Evolutionary conservation across 2,329 filamentous ascomycete genomes (phyloP).

Genomic region (Nigrospora osmanthi): DNA sequence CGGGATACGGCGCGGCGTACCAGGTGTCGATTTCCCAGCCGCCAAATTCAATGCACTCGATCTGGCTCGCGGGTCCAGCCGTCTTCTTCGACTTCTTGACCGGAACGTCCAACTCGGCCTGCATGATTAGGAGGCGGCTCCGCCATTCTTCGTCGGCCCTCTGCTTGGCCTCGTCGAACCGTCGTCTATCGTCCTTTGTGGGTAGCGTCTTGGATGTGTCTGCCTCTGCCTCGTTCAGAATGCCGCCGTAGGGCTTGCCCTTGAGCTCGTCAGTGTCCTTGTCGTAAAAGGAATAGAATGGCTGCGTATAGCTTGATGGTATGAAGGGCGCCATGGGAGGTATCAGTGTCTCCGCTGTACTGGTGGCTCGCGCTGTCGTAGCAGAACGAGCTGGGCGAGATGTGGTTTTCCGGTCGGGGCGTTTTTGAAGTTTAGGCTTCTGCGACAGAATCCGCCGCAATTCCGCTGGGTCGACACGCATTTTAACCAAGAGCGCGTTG

Average conservation of each 20-base stretch:
- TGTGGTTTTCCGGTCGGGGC: conserved; percentile 25
- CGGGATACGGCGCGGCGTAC: conserved; percentile 96
- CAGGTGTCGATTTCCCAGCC: conserved; percentile 98
- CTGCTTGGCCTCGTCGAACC: conserved; percentile 83
- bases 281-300: conserved; percentile 84
- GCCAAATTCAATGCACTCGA: conserved; percentile 97
- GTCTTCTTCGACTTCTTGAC: conserved; percentile 64
- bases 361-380: conserved; percentile 12
- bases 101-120: conserved; percentile 56
- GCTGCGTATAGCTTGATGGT: conserved; percentile 58
- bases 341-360: conserved; percentile 24
- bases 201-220: conserved; percentile 88
- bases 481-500: conserved; percentile 44
- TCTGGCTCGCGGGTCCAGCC: conserved; percentile 85
- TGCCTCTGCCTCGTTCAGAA: conserved; percentile 79
- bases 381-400: conserved; percentile 24
- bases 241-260: conserved; percentile 91
- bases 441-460: conserved; percentile 53
- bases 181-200: conserved; percentile 67
- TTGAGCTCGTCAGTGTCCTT: conserved; percentile 84
- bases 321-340: conserved; percentile 49
- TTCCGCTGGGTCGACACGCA: conserved; percentile 49
- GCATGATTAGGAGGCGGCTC: conserved; percentile 49
- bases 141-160: conserved; percentile 92
- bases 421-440: conserved; percentile 49